Conservation (phyloP, 768 basidiomycete species). For the Boletus pseudo-olivaceus region DNA sequence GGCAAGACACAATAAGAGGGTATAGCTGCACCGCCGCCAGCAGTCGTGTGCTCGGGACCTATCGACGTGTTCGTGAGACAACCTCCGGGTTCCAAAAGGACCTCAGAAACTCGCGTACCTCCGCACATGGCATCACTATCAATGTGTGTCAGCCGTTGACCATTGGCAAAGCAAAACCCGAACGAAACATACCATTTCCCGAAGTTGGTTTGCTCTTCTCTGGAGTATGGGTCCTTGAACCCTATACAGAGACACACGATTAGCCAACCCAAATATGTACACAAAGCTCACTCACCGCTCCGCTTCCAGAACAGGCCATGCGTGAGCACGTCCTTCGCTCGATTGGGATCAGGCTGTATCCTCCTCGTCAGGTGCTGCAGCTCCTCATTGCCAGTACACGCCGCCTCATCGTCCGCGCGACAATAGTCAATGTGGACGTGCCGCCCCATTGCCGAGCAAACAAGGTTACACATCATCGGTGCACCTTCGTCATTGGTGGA, state of each 20-base stretch:
- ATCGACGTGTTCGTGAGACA: neutral
- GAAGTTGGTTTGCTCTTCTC: slow-evolving; percentile 54
- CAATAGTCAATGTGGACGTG: slow-evolving; percentile 59
- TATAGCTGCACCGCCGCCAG: slow-evolving; percentile 36
- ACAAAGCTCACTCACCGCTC: slow-evolving; percentile 37
- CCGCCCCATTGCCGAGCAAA: slow-evolving; percentile 53
- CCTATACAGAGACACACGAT: slow-evolving; percentile 29
- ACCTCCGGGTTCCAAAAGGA: neutral
- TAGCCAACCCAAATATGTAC: neutral
- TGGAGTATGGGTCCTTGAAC: slow-evolving; percentile 62
- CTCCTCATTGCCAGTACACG: slow-evolving; percentile 41
- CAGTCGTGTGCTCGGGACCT: slow-evolving; percentile 51
- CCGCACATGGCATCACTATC: slow-evolving; percentile 49
- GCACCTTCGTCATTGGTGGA: slow-evolving; percentile 53
- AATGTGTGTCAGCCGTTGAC: neutral
- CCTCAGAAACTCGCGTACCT: slow-evolving; percentile 30
- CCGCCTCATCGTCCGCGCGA: slow-evolving; percentile 34
- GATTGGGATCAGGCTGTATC: slow-evolving; percentile 45
- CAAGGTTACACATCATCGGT: slow-evolving; percentile 59
- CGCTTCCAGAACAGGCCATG: slow-evolving; percentile 57
- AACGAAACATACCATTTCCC: slow-evolving; percentile 44
- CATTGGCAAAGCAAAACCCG: neutral
- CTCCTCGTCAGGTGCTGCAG: slow-evolving; percentile 43
- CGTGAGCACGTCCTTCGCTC: slow-evolving; percentile 51
- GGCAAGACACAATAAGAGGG: slow-evolving; percentile 55